Evolutionary conservation across 1,284 basidiomycete genomes (phyloP), one percentile per base, ranked within the genome.

Genomic region (Inonotus hispidus): DNA sequence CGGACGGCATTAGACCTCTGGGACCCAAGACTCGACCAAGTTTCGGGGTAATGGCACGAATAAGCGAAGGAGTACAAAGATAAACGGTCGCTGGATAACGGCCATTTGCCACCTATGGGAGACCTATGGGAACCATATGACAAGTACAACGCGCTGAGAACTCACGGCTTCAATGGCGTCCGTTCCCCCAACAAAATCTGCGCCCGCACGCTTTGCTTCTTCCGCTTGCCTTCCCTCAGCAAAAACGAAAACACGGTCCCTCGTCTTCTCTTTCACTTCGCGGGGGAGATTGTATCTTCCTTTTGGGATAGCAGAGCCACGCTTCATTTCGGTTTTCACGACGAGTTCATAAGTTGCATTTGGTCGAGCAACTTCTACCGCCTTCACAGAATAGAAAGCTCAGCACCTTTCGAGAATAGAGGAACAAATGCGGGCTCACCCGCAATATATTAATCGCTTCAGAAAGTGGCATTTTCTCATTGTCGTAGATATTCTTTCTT

Each of bases 1-100:
- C 90, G 7, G 91, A 92, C 14, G 96, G 96, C 94, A 99, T 98
- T 58, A 99, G 75, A 64, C 95, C 95, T 63, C 93, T 87, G 46
- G 94, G 95, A 70, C 96, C 97, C 27, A 99, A 81, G 63, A 93
- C 84, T 66, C 95, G 87, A 37, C 95, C 95, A 6, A 98, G 81
- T 67, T 83, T 84, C 13, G 88, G 85, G 25, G 90, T 87, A 63
- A 98, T 91, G 37, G 83, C 75, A 29, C 86, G 83, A 61, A 97
- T 84, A 68, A 98, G 82, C 16, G 83, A 81, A 3, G 92, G 85
- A 0, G 93, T 94, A 57, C 89, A 90, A 25, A 99, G 81, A 66
- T 94, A 88, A 54, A 90, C 87, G 14, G 90, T 92, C n/a, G 86
- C 90, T 66, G 83, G 80, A 66, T 88, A 77, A 64, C 83, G 77